Evolutionary conservation across 2,329 filamentous ascomycete genomes (phyloP).

Genomic region (Pyricularia sp.): DNA sequence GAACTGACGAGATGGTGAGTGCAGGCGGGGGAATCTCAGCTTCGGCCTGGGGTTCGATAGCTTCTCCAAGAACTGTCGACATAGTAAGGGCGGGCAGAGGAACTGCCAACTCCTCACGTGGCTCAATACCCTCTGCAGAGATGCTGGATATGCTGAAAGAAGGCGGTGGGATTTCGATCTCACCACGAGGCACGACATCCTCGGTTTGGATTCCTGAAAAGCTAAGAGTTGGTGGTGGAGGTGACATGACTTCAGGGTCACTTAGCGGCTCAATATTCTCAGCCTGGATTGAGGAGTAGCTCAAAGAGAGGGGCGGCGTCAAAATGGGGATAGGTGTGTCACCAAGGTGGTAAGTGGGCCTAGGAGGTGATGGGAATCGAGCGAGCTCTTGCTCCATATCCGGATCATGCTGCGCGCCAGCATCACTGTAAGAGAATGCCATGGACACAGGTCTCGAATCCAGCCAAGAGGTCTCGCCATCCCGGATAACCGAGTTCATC

Average conservation of each 20-base stretch:
- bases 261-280: constrained; percentile 29
- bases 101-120: constrained; percentile 8
- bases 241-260: constrained; percentile 18
- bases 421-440: constrained; percentile 37
- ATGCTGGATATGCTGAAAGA: constrained; percentile 9
- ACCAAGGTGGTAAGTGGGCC: constrained; percentile 19
- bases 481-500: constrained; percentile 26
- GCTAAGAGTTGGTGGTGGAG: constrained; percentile 19
- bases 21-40: constrained; percentile 14
- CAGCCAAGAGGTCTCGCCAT: constrained; percentile 13
- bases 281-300: constrained; percentile 29
- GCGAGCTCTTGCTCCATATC: constrained; percentile 39
- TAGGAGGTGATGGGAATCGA: constrained; percentile 41
- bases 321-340: constrained; percentile 13
- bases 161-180: constrained; percentile 6
- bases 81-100: constrained; percentile 15
- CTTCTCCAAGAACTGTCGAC: constrained; percentile 19
- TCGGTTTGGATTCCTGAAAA: constrained; percentile 16
- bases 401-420: constrained; percentile 35
- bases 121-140: constrained; percentile 13
- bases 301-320: constrained; percentile 22
- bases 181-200: constrained; percentile 9
- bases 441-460: constrained; percentile 30
- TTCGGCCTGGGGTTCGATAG: constrained; percentile 29
- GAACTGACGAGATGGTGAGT: constrained; percentile 20